These are phyloP conservation scores for Tetradesmus lagerheimii DNA, from an alignment of 139 green algal species.

Conservation along the genomic window DNA sequence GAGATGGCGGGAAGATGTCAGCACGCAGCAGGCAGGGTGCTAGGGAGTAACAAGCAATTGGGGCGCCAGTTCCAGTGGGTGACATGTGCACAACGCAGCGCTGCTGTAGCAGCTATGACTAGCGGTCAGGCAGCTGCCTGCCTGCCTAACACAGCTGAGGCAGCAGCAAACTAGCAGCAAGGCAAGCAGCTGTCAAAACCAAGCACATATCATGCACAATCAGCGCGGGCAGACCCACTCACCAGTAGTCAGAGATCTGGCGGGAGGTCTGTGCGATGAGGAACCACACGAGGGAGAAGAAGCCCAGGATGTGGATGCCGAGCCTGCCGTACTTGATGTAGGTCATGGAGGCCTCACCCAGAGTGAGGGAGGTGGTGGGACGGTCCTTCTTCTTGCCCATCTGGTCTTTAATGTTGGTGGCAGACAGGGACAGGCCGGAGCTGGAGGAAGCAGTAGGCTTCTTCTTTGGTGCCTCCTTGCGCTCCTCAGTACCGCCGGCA, in stretches of 20 bases:
- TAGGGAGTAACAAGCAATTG: too few species aligned
- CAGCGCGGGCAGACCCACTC: not conserved
- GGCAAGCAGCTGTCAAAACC: not conserved
- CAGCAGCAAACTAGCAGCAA: not conserved
- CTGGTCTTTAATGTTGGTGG: conserved; percentile 51
- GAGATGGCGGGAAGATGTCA: not conserved
- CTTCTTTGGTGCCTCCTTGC: conserved; percentile 50
- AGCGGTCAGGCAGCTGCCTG: too few species aligned
- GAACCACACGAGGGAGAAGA: conserved; percentile 63
- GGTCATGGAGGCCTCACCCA: not conserved
- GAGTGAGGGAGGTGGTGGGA: conserved; percentile 49
- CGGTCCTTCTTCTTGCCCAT: conserved; percentile 46
- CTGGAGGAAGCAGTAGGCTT: not conserved
- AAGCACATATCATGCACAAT: too few species aligned
- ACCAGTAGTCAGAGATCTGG: conserved; percentile 59
- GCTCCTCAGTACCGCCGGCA: conserved; percentile 59
- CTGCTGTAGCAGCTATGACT: too few species aligned
- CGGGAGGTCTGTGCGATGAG: conserved; percentile 61
- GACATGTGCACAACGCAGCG: too few species aligned
- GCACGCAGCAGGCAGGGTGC: not conserved
- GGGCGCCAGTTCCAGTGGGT: too few species aligned
- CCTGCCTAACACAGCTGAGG: too few species aligned
- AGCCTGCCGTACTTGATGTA: conserved; percentile 52
- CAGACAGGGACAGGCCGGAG: conserved; percentile 46
- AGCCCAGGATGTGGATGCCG: conserved; percentile 34